A percentile compares a stretch with the other conserved stretches of the same genome.
Evolutionary conservation across 148 eudicot species (phyloP).

Genomic region (Camellia granthamiana): DNA sequence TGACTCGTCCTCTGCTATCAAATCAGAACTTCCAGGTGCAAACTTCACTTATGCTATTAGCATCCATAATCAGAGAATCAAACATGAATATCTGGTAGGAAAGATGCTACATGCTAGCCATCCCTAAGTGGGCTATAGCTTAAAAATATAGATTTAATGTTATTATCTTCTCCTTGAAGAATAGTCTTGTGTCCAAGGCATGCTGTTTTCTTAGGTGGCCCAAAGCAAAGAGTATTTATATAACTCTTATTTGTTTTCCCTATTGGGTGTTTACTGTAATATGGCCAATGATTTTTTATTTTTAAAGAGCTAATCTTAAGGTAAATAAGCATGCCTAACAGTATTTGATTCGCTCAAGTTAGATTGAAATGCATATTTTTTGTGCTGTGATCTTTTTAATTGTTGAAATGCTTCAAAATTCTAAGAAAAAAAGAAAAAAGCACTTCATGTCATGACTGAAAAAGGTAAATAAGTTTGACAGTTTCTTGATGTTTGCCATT

Average conservation of each 20-base stretch:
- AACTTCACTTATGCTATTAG: not conserved
- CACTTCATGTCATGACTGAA: not conserved
- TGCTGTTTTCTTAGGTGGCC: conserved; percentile 4
- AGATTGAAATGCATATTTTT: not conserved
- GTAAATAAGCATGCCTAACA: not conserved
- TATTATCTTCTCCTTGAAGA: not conserved
- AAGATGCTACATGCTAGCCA: not conserved
- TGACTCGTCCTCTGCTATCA: conserved; percentile 29
- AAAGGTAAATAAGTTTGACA: not conserved
- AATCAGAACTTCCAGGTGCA: conserved; percentile 55
- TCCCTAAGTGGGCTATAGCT: not conserved
- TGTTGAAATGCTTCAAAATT: not conserved
- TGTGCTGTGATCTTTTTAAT: not conserved
- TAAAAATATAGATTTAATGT: too few species aligned
- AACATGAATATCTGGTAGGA: not conserved
- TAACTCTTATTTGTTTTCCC: not conserved
- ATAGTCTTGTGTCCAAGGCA: not conserved
- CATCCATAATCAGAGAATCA: not conserved
- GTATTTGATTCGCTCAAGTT: not conserved
- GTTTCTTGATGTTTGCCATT: conserved; percentile 3
- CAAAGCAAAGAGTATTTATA: not conserved
- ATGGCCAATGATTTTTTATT: not conserved
- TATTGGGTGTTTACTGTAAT: not conserved
- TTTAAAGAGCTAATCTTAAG: not conserved
- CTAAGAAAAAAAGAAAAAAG: not conserved